A percentile compares a stretch with the other conserved stretches of the same genome.
Evolutionary conservation across 2,329 filamentous ascomycete genomes (phyloP).

Genomic region (Thelonectria blattea): DNA sequence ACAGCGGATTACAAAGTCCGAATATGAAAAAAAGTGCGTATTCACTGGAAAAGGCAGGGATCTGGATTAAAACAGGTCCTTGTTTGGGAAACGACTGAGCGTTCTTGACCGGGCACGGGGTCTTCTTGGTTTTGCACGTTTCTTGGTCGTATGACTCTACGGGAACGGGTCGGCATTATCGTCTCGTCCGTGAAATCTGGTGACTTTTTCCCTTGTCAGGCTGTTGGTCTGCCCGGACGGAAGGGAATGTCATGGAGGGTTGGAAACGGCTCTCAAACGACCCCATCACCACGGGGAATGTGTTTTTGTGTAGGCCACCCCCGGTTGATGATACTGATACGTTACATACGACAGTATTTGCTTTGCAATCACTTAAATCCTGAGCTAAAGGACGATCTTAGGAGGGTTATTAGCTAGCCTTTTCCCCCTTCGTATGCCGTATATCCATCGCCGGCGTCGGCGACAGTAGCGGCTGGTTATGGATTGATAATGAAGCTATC

Average conservation of each 20-base stretch:
- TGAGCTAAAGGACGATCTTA: background rate
- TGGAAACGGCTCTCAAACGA: background rate
- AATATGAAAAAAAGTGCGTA: no score
- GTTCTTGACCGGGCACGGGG: background rate
- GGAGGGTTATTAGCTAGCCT: background rate
- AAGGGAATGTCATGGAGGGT: background rate
- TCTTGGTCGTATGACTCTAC: background rate
- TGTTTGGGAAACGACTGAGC: background rate
- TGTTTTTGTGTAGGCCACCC: background rate
- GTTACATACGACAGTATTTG: background rate
- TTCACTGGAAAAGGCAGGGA: no score
- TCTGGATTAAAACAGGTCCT: background rate
- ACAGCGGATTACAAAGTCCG: no score
- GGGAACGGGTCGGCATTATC: background rate
- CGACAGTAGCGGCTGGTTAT: background rate
- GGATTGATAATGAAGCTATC: slow-evolving; percentile 2
- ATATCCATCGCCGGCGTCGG: background rate
- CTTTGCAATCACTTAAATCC: background rate
- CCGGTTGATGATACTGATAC: background rate
- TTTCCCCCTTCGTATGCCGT: background rate
- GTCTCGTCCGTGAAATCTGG: background rate
- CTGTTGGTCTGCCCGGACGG: background rate
- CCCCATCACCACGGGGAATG: background rate
- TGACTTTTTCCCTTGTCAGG: no score
- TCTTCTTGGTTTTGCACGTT: background rate